Evolutionary conservation across 192 early-diverging fungal genomes (phyloP).

Genomic region (Umbelopsis isabellina): DNA sequence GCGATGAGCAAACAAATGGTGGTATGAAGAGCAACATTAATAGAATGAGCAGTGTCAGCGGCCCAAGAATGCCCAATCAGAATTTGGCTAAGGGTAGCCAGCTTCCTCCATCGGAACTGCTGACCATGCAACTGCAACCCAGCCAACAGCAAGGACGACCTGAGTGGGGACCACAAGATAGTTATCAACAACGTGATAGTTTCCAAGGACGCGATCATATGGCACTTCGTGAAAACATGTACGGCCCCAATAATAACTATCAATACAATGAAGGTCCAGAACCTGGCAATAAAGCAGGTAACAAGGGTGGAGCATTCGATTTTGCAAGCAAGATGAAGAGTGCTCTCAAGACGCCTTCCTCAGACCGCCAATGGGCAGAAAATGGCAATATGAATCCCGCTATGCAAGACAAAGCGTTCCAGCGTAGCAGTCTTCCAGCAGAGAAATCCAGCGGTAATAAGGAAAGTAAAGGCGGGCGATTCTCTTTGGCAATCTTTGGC

Average conservation of each 20-base stretch:
- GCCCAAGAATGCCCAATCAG: slow-evolving; percentile 2
- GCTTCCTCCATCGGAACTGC: neutral
- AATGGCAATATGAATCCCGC: neutral
- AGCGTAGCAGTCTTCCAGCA: slow-evolving; percentile 3
- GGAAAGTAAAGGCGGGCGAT: slow-evolving; percentile 13
- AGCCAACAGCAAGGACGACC: neutral
- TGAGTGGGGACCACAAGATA: neutral
- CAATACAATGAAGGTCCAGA: neutral
- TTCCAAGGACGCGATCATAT: too few species aligned
- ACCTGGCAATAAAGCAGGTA: neutral
- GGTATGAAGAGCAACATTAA: neutral
- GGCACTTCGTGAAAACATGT: neutral
- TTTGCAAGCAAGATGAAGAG: slow-evolving; percentile 10
- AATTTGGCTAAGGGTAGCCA: neutral
- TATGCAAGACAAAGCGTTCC: neutral
- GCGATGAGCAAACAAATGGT: neutral
- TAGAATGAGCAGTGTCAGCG: slow-evolving; percentile 18
- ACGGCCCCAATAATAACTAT: neutral
- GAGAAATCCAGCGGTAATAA: neutral
- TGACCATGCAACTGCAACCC: neutral
- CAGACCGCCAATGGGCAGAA: neutral
- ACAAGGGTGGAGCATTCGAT: neutral
- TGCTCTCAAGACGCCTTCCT: neutral
- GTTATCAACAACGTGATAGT: neutral
- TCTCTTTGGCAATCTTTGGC: slow-evolving; percentile 26